phyloP scores from a whole-genome alignment of 2,329 filamentous ascomycete species.

The Teratosphaeria gauchensis region DNA sequence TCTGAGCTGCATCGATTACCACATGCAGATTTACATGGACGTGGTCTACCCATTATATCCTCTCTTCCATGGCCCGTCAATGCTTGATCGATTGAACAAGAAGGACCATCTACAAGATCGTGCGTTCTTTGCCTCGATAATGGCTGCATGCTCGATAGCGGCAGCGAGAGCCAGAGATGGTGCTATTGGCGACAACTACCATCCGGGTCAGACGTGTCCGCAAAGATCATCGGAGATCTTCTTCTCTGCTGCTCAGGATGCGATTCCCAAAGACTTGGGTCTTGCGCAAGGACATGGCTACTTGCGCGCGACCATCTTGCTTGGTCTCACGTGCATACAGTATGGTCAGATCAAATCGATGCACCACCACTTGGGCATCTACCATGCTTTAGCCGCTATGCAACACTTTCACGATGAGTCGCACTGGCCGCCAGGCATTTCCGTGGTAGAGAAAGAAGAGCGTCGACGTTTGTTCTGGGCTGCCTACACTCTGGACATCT shows the following conservation, averaged over 20 bases:
- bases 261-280: constrained; percentile 30
- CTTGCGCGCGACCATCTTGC: constrained; percentile 38
- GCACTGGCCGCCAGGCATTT: constrained; percentile 41
- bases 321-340: constrained; percentile 44
- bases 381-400: constrained; percentile 41
- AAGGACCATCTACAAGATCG: constrained; percentile 36
- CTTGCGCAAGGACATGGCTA: constrained; percentile 29
- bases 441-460: constrained; percentile 39
- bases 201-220: constrained; percentile 11
- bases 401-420: constrained; percentile 45
- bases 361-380: constrained; percentile 43
- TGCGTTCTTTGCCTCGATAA: constrained; percentile 40
- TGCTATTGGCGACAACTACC: constrained; percentile 30
- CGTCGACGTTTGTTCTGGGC: constrained; percentile 46
- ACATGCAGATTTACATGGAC: constrained; percentile 42
- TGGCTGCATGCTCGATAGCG: constrained; percentile 44
- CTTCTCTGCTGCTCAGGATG: constrained; percentile 34
- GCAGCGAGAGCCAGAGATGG: constrained; percentile 43
- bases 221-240: constrained; percentile 34
- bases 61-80: constrained; percentile 41
- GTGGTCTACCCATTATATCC: constrained; percentile 47
- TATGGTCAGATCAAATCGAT: constrained; percentile 40
- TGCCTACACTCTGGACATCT: constrained; percentile 49
- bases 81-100: constrained; percentile 31
- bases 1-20: constrained; percentile 30